These are phyloP conservation scores for Ulvella scutata DNA, from an alignment of 139 green algal species.

Conservation along the genomic window DNA sequence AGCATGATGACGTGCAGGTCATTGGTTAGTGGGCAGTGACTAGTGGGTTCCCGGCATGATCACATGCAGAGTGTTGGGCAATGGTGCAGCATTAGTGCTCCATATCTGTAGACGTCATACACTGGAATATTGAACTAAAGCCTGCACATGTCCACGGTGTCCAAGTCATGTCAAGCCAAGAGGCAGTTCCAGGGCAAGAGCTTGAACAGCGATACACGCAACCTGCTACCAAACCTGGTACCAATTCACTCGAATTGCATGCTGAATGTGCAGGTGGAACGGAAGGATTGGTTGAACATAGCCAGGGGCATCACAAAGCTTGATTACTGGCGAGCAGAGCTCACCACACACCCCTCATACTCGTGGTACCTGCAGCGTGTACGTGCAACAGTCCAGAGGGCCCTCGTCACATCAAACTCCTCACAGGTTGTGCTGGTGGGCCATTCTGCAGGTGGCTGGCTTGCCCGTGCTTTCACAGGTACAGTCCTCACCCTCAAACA, in stretches of 20 bases:
- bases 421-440: conserved; percentile 32
- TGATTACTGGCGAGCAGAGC: conserved; percentile 26
- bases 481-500: conserved; percentile 11
- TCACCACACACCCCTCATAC: conserved; percentile 33
- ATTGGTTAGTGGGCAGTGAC: neutral
- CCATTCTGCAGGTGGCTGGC: conserved; percentile 53
- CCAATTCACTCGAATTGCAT: conserved; percentile 11
- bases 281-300: conserved; percentile 37
- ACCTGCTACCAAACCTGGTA: neutral
- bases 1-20: too few species aligned
- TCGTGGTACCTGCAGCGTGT: conserved; percentile 41
- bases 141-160: neutral
- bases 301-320: conserved; percentile 23
- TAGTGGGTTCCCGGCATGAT: neutral
- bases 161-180: neutral
- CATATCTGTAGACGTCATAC: too few species aligned
- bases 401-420: conserved; percentile 7
- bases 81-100: too few species aligned
- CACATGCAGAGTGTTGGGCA: neutral
- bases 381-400: conserved; percentile 23
- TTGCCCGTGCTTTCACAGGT: conserved; percentile 40
- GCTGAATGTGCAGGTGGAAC: conserved; percentile 17
- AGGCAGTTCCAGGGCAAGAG: neutral
- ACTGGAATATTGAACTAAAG: too few species aligned
- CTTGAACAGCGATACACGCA: neutral